phyloP scores from a whole-genome alignment of 345 rosid genomes.

The Arabidopsis thaliana region DNA sequence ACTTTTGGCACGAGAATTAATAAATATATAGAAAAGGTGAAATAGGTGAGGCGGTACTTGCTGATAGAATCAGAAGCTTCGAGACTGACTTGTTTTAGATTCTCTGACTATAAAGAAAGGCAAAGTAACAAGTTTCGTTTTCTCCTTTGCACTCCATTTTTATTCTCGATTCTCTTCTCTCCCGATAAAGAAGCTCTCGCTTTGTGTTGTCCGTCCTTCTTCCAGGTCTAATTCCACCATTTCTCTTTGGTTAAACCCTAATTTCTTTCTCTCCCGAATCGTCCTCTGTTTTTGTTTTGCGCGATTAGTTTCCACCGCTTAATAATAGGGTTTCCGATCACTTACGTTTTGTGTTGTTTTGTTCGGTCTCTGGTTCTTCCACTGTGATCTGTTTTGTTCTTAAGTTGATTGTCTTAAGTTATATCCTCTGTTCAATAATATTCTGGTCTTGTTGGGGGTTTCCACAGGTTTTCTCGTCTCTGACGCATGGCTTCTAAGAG shows the following conservation, averaged over 20 bases:
- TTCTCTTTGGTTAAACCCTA: not conserved
- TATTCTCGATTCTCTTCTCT: no score
- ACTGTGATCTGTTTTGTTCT: conserved; percentile 6
- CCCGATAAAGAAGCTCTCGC: no score
- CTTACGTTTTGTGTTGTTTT: conserved; percentile 1
- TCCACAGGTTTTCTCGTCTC: not conserved
- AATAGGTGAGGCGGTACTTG: not conserved
- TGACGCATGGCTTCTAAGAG: conserved; percentile 53
- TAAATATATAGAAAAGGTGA: no score
- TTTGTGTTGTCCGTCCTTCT: not conserved
- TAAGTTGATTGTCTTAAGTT: no score
- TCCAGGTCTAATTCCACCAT: conserved; percentile 22
- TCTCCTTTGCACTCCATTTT: no score
- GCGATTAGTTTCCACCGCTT: not conserved
- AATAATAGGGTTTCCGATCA: conserved; percentile 15
- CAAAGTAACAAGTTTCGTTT: no score
- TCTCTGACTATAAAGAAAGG: not conserved
- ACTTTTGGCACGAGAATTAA: no score
- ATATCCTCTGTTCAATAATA: no score
- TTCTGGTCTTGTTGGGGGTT: conserved; percentile 12
- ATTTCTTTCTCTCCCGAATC: not conserved
- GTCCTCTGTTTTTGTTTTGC: not conserved
- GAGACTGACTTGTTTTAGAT: conserved; percentile 7
- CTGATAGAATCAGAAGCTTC: conserved; percentile 14
- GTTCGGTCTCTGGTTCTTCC: not conserved